phyloP scores from a whole-genome alignment of 176 grass and related monocot species.

The Miscanthus lutarioriparius region DNA sequence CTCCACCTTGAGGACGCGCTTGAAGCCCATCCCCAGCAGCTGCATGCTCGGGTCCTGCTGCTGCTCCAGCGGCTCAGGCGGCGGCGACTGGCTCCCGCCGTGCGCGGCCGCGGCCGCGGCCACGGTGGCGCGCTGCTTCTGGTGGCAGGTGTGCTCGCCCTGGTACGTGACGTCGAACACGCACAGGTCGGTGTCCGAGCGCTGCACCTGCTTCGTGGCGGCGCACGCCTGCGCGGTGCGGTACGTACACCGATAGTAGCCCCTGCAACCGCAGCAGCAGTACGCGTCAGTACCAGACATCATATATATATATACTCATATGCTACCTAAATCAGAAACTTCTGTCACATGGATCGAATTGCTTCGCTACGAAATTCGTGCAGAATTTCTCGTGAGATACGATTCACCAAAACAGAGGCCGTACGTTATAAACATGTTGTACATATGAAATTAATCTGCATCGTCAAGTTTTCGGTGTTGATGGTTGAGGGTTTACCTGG shows the following conservation, averaged over 20 bases:
- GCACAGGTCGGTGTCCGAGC: conserved; percentile 59
- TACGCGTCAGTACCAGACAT: background rate
- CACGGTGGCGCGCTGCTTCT: conserved; percentile 18
- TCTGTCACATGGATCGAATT: background rate
- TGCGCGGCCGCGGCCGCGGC: background rate
- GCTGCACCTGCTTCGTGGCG: conserved; percentile 87
- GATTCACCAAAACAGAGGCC: background rate
- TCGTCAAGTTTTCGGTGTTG: background rate
- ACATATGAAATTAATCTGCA: background rate
- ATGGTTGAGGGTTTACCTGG: conserved; percentile 45
- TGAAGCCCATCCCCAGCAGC: conserved; percentile 57
- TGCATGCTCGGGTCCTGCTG: conserved; percentile 20
- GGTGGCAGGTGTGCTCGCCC: conserved; percentile 69
- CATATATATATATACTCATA: too few relatives aligned
- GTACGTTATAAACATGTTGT: too few relatives aligned
- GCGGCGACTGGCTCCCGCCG: background rate
- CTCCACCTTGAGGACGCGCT: conserved; percentile 40
- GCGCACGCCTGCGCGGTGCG: conserved; percentile 56
- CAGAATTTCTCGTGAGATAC: background rate
- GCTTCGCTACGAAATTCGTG: too few relatives aligned
- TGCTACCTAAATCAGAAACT: background rate
- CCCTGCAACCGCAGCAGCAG: conserved; percentile 36
- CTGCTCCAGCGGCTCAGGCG: background rate
- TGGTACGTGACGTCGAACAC: conserved; percentile 78
- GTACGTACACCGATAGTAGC: conserved; percentile 90